Percentiles rank a stretch among this genome's conserved stretches.
phyloP scores from a whole-genome alignment of 192 early-diverging fungal genomes.

The Umbelopsis vinacea region DNA sequence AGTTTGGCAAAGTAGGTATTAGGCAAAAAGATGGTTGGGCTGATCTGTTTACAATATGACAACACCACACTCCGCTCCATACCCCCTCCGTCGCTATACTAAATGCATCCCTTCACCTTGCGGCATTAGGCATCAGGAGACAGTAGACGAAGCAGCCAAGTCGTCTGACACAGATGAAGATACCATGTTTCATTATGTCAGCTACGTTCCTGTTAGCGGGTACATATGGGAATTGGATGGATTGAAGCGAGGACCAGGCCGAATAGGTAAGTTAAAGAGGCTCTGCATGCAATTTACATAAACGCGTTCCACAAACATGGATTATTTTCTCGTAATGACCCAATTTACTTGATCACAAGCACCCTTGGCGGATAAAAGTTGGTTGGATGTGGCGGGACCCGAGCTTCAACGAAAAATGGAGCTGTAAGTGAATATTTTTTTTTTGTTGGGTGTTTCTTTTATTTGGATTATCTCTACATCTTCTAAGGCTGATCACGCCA shows the following conservation, averaged over 20 bases:
- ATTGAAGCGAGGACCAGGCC: constrained; percentile 56
- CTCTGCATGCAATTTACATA: constrained; percentile 1
- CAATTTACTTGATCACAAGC: constrained; percentile 34
- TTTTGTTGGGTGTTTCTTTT: not conserved
- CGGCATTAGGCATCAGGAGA: not conserved
- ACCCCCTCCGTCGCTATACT: not conserved
- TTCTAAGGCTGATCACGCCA: not conserved
- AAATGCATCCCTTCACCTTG: not conserved
- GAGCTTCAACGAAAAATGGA: constrained; percentile 32
- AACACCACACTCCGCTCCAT: not conserved
- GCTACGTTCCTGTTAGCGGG: constrained; percentile 60
- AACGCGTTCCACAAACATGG: not conserved
- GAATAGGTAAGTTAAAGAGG: constrained; percentile 35
- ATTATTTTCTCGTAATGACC: not conserved
- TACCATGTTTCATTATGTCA: constrained; percentile 37
- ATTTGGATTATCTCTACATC: not conserved
- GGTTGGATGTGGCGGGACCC: constrained; percentile 54
- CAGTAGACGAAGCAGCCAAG: not conserved
- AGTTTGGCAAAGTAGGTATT: constrained; percentile 6
- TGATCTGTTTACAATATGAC: constrained; percentile 12
- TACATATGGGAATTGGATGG: constrained; percentile 72
- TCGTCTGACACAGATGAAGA: not conserved
- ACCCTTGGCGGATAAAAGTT: constrained; percentile 50
- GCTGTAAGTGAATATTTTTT: constrained; percentile 24
- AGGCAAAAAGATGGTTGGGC: not conserved